phyloP scores from a whole-genome alignment of 2,329 filamentous ascomycete species.

The Talaromyces marneffei region DNA sequence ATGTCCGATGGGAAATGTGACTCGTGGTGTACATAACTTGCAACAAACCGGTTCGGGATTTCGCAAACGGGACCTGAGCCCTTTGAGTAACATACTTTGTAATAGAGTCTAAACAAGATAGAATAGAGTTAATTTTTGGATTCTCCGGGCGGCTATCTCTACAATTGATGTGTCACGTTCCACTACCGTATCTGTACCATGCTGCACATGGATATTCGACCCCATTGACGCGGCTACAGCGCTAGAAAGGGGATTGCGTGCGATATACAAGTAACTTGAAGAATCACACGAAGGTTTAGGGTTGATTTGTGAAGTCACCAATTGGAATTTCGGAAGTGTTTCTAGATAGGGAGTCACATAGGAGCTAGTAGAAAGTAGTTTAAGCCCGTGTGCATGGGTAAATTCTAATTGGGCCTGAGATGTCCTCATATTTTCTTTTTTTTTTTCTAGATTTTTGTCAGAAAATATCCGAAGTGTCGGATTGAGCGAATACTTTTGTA shows the following conservation, averaged over 20 bases:
- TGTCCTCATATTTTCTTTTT: neutral
- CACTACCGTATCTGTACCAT: neutral
- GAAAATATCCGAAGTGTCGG: neutral
- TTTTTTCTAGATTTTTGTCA: neutral
- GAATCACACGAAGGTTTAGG: neutral
- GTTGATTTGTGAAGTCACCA: neutral
- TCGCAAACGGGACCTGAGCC: neutral
- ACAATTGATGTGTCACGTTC: conserved; percentile 7
- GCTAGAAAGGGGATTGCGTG: neutral
- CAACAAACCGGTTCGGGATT: neutral
- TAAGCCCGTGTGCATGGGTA: neutral
- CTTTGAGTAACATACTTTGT: neutral
- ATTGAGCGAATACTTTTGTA: neutral
- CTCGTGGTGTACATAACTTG: neutral
- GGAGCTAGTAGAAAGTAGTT: neutral
- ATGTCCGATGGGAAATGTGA: neutral
- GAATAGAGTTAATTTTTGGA: neutral
- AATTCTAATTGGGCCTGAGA: neutral
- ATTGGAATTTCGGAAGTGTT: neutral
- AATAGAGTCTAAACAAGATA: neutral
- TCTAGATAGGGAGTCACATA: neutral
- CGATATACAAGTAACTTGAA: neutral
- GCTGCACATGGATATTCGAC: neutral
- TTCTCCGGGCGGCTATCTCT: neutral
- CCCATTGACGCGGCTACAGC: conserved; percentile 6